These are phyloP conservation scores for Cercospora sojina DNA, from an alignment of 2,329 filamentous ascomycete genomes.

Conservation along the genomic window DNA sequence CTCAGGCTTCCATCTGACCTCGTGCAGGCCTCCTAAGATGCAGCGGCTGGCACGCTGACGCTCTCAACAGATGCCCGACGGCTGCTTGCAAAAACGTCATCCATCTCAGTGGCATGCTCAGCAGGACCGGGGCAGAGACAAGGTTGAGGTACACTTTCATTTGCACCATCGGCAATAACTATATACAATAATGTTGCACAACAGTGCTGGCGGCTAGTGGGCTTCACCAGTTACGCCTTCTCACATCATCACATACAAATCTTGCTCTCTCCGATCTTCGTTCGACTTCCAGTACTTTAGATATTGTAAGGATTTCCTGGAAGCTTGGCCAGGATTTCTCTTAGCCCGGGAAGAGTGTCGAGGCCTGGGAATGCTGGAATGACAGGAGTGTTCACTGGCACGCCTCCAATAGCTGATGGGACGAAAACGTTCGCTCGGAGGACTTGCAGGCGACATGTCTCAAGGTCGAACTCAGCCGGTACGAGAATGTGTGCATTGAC, in stretches of 20 bases:
- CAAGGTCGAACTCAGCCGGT: constrained; percentile 5
- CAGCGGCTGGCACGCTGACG: neutral
- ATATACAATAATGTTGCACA: neutral
- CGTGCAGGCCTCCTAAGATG: neutral
- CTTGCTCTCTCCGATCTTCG: neutral
- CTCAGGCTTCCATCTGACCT: no score
- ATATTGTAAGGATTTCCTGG: neutral
- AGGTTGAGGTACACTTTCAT: neutral
- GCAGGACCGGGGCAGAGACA: neutral
- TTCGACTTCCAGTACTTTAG: neutral
- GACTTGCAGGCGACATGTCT: neutral
- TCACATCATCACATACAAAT: neutral
- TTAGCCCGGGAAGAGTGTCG: constrained; percentile 6
- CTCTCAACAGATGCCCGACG: neutral
- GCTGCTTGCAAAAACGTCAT: neutral
- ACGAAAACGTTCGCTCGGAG: constrained; percentile 1
- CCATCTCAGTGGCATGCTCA: neutral
- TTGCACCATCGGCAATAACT: neutral
- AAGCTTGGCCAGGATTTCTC: neutral
- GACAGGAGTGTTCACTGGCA: constrained; percentile 4
- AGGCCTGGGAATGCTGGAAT: constrained; percentile 11
- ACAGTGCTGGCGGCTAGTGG: neutral
- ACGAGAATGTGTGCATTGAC: constrained; percentile 5
- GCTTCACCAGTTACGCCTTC: neutral
- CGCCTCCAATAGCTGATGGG: constrained; percentile 2